Conservation (phyloP, 306 rosid species). For the Cicer judaicum region DNA sequence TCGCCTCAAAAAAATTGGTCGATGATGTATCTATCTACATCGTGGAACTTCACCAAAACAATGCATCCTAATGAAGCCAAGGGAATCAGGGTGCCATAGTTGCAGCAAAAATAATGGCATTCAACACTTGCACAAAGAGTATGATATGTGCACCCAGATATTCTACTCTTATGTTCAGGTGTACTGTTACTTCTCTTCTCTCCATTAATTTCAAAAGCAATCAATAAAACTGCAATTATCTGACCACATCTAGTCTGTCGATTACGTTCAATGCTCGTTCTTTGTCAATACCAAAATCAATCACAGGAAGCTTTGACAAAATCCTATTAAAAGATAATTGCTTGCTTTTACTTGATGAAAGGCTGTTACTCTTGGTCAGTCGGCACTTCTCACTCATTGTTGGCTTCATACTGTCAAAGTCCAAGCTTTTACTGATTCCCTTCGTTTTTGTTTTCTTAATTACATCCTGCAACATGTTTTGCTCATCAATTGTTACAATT, state of each 20-base stretch:
- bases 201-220: constrained; percentile 25
- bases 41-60: constrained; percentile 33
- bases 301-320: constrained; percentile 58
- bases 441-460: constrained; percentile 46
- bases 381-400: constrained; percentile 44
- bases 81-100: constrained; percentile 17
- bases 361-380: constrained; percentile 60
- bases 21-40: constrained; percentile 9
- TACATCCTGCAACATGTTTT: constrained; percentile 58
- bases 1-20: constrained; percentile 17
- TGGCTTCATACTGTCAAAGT: constrained; percentile 52
- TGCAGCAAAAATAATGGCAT: constrained; percentile 36
- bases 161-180: not conserved
- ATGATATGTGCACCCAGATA: constrained; percentile 21
- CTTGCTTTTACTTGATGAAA: constrained; percentile 57
- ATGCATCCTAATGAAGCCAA: constrained; percentile 23
- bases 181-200: constrained; percentile 25
- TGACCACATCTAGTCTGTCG: constrained; percentile 59
- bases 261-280: constrained; percentile 65
- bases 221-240: constrained; percentile 36
- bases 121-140: constrained; percentile 28
- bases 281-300: constrained; percentile 61
- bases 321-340: constrained; percentile 51
- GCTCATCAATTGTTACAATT: constrained; percentile 56
- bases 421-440: constrained; percentile 70